Conservation (phyloP, 129 eudicot genomes). For the Artemisia argyi region DNA sequence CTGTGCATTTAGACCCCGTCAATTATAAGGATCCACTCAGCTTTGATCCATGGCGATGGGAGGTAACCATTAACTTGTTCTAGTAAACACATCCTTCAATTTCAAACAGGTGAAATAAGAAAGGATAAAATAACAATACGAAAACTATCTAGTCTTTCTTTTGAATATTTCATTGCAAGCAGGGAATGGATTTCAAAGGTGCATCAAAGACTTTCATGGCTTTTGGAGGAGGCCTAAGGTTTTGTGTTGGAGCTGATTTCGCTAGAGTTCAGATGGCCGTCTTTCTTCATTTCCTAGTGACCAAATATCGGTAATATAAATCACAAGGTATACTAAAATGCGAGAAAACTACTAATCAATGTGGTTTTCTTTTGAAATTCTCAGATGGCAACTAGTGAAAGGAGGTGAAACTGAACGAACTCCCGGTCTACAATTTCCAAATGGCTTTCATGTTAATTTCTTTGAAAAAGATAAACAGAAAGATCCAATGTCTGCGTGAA, state of each 20-base stretch:
- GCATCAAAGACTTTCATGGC: constrained; percentile 6
- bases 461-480: constrained; percentile 3
- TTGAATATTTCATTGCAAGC: not conserved
- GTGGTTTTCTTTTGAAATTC: not conserved
- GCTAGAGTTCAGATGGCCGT: not conserved
- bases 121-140: not conserved
- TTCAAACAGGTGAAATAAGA: not conserved
- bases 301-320: not conserved
- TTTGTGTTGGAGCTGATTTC: not conserved
- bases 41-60: constrained; percentile 86
- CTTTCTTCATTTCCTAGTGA: not conserved
- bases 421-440: constrained; percentile 80
- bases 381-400: constrained; percentile 54
- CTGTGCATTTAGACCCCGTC: constrained; percentile 68
- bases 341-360: too few species aligned
- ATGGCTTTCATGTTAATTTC: constrained; percentile 57
- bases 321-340: too few species aligned
- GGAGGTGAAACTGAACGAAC: constrained; percentile 80
- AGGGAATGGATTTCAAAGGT: constrained; percentile 9
- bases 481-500: too few species aligned
- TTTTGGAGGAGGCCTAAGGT: not conserved
- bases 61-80: constrained; percentile 34
- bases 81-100: too few species aligned
- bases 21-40: constrained; percentile 63
- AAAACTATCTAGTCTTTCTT: not conserved